Evolutionary conservation across 257 asterid genomes (phyloP).

Genomic region (Solanum piurae): DNA sequence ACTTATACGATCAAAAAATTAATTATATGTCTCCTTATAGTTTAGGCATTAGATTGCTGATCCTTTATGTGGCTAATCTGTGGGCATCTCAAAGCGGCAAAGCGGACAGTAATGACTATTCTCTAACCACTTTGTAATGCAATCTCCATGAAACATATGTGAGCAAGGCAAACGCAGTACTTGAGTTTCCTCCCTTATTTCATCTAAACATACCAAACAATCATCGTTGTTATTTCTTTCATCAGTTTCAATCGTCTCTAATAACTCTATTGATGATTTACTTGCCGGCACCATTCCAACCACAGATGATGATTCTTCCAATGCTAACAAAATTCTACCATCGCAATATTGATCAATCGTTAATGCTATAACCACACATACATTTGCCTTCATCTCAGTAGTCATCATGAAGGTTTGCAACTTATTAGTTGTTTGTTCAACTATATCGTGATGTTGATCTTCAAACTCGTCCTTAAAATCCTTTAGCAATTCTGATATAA

Average conservation of each 20-base stretch:
- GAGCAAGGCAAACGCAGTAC: neutral
- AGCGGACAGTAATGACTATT: constrained; percentile 4
- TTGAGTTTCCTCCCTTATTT: neutral
- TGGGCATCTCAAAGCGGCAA: neutral
- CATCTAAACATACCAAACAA: neutral
- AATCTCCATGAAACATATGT: neutral
- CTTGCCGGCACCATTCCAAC: neutral
- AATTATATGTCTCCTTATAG: too few species aligned
- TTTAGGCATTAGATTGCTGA: neutral
- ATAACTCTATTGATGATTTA: neutral
- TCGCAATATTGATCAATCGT: neutral
- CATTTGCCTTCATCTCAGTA: neutral
- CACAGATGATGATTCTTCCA: neutral
- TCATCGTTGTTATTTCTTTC: neutral
- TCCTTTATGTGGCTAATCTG: neutral
- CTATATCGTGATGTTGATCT: neutral
- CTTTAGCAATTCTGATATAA: neutral
- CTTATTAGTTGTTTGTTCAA: neutral
- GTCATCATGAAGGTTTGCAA: neutral
- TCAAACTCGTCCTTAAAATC: neutral
- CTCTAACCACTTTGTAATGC: neutral
- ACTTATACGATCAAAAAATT: too few species aligned
- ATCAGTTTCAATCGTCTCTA: neutral
- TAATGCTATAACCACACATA: neutral
- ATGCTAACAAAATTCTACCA: neutral